phyloP scores from a whole-genome alignment of 495 filamentous ascomycete species.

The Neurospora sp. region DNA sequence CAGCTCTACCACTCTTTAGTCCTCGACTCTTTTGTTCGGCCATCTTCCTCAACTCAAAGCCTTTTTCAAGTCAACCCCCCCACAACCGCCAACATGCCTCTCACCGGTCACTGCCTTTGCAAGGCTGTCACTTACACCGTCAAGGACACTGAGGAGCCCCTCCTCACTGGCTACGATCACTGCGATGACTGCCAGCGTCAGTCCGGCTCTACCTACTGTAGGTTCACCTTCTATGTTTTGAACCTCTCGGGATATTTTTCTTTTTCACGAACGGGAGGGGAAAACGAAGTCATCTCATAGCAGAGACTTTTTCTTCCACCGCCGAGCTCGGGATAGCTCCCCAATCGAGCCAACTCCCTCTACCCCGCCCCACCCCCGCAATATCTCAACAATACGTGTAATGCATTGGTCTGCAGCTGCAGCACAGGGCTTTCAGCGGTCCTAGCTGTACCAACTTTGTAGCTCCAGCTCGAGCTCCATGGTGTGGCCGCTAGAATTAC shows the following conservation, averaged over 20 bases:
- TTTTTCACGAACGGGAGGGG: background rate
- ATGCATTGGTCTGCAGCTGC: background rate
- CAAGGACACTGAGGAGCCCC: constrained; percentile 39
- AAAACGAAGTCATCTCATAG: background rate
- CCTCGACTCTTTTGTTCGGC: background rate
- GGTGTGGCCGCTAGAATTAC: background rate
- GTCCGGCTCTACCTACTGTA: constrained; percentile 59
- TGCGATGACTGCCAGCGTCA: constrained; percentile 67
- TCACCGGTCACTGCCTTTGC: constrained; percentile 62
- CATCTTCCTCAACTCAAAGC: background rate
- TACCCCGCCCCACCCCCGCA: background rate
- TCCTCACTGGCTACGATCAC: constrained; percentile 55
- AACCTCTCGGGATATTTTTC: background rate
- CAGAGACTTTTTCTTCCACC: background rate
- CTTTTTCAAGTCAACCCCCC: background rate
- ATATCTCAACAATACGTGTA: background rate
- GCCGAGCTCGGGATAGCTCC: background rate
- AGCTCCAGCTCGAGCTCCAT: background rate
- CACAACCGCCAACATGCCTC: constrained; percentile 42
- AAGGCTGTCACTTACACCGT: constrained; percentile 55
- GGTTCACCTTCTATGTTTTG: constrained; percentile 3
- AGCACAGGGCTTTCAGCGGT: background rate
- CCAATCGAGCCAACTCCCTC: background rate
- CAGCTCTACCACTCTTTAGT: background rate
- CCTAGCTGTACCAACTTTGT: background rate